Conservation (phyloP, 192 early-diverging fungal species). For the Entomortierella chlamydospora region DNA sequence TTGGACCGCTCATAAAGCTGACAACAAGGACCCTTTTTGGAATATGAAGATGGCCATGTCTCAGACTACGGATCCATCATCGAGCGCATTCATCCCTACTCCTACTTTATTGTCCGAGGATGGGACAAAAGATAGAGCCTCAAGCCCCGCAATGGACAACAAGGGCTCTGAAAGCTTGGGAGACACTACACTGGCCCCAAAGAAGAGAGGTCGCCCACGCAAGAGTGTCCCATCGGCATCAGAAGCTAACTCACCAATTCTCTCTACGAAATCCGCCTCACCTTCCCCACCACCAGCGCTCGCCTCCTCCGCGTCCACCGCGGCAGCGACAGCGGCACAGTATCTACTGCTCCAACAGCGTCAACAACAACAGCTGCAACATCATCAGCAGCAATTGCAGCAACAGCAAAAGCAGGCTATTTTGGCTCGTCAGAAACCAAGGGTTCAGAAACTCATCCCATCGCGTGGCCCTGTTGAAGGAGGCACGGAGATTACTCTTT, state of each 20-base stretch:
- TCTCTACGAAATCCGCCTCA: conserved; percentile 8
- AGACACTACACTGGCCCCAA: conserved; percentile 14
- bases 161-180: background rate
- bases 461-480: conserved; percentile 82
- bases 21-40: conserved; percentile 35
- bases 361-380: conserved; percentile 48
- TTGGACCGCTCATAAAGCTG: conserved; percentile 9
- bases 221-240: conserved; percentile 16
- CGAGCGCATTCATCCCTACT: conserved; percentile 34
- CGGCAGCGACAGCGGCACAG: conserved; percentile 28
- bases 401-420: conserved; percentile 54
- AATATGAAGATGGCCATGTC: conserved; percentile 45
- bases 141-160: background rate
- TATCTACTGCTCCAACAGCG: conserved; percentile 35
- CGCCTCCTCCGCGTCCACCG: background rate
- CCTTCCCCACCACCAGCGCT: conserved; percentile 8
- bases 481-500: conserved; percentile 77
- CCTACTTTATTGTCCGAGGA: conserved; percentile 12
- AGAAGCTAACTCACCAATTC: conserved; percentile 26
- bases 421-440: conserved; percentile 53
- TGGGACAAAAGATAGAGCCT: background rate
- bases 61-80: conserved; percentile 32
- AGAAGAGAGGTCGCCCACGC: conserved; percentile 54
- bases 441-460: conserved; percentile 76
- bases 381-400: conserved; percentile 46